phyloP scores from a whole-genome alignment of 2,329 filamentous ascomycete genomes.

The Tolypocladium ovalisporum region DNA sequence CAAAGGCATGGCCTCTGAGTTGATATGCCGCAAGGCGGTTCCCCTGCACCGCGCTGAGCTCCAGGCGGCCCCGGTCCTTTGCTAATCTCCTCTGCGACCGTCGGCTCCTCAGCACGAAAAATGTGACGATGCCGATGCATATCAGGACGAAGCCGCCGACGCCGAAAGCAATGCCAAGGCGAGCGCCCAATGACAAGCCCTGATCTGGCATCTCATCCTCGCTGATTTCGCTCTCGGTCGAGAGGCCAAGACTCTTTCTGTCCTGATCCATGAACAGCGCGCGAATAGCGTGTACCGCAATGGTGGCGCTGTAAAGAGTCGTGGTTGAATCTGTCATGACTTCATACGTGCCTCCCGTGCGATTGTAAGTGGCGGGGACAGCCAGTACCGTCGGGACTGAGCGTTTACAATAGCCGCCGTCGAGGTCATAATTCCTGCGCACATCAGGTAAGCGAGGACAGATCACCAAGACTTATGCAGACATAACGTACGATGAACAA shows the following conservation, averaged over 20 bases:
- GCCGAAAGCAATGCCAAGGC: slow-evolving; percentile 24
- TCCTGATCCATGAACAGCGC: slow-evolving; percentile 26
- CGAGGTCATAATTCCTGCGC: slow-evolving; percentile 21
- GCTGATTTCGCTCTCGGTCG: slow-evolving; percentile 19
- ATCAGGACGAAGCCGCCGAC: slow-evolving; percentile 18
- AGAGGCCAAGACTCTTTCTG: slow-evolving; percentile 20
- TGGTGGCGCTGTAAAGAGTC: slow-evolving; percentile 23
- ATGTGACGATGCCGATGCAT: slow-evolving; percentile 12
- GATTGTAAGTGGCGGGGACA: slow-evolving; percentile 24
- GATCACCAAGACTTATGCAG: not conserved
- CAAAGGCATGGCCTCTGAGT: not conserved
- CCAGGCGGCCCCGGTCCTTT: slow-evolving; percentile 2
- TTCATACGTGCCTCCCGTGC: slow-evolving; percentile 22
- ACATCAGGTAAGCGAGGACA: slow-evolving; percentile 6
- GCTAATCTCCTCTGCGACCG: slow-evolving; percentile 8
- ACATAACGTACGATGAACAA: slow-evolving; percentile 27
- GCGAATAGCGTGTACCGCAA: slow-evolving; percentile 25
- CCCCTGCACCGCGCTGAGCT: slow-evolving; percentile 1
- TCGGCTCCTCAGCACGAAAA: slow-evolving; percentile 14
- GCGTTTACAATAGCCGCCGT: slow-evolving; percentile 22
- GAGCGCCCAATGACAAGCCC: slow-evolving; percentile 16
- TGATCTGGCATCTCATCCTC: slow-evolving; percentile 6
- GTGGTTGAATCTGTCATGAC: slow-evolving; percentile 23
- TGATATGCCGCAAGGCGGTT: not conserved
- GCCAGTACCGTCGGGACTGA: slow-evolving; percentile 23